phyloP scores from a whole-genome alignment of 2,329 filamentous ascomycete species.

The Hirsutella rhossiliensis region DNA sequence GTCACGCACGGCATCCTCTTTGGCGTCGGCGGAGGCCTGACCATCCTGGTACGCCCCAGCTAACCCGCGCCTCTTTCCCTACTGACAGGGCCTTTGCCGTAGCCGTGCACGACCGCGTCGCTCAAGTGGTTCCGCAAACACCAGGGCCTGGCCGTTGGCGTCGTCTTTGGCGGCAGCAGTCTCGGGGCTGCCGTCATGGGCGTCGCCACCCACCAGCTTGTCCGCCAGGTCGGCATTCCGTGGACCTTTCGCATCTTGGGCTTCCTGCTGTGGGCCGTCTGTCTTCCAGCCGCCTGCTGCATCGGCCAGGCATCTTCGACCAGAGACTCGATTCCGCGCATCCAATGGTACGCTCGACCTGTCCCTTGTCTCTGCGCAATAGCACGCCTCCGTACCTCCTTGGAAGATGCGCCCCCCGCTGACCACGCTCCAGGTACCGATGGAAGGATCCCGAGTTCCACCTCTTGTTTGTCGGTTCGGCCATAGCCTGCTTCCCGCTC shows the following conservation, averaged over 20 bases:
- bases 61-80: too few species aligned
- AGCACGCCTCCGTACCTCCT: not conserved
- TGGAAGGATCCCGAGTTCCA: conserved; percentile 12
- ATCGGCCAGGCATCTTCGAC: conserved; percentile 7
- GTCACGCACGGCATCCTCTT: conserved; percentile 15
- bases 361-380: too few species aligned
- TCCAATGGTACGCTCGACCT: conserved; percentile 11
- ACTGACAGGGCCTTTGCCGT: not conserved
- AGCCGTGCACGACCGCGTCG: conserved; percentile 15
- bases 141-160: conserved; percentile 14
- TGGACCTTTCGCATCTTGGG: conserved; percentile 16
- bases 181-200: conserved; percentile 15
- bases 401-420: not conserved
- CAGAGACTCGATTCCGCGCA: conserved; percentile 4
- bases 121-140: conserved; percentile 13
- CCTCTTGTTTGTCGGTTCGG: conserved; percentile 10
- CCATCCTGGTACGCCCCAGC: conserved; percentile 10
- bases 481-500: conserved; percentile 13
- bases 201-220: conserved; percentile 10
- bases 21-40: conserved; percentile 14
- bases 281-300: conserved; percentile 13
- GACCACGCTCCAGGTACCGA: conserved; percentile 9
- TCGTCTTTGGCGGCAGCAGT: conserved; percentile 15
- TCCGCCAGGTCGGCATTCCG: conserved; percentile 10
- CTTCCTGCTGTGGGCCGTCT: conserved; percentile 14